These are phyloP conservation scores for Fraxinus baroniana DNA, from an alignment of 305 asterid genomes.

Conservation along the genomic window DNA sequence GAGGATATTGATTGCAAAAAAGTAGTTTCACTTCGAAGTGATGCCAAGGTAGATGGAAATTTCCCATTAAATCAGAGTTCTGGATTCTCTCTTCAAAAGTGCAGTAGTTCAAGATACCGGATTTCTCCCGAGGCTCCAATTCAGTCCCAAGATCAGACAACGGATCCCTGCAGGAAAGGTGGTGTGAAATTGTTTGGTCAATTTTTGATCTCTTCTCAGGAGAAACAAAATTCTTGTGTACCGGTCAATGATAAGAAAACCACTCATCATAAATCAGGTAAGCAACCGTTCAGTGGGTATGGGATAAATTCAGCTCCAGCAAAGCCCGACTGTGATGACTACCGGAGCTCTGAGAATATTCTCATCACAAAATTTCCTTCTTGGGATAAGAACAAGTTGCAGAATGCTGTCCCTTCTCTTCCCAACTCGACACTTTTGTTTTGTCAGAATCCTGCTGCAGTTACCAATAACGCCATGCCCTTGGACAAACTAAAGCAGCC, in stretches of 20 bases:
- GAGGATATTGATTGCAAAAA: slow-evolving; percentile 42
- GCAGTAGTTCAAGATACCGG: slow-evolving; percentile 43
- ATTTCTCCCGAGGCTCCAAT: slow-evolving; percentile 31
- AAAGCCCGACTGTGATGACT: slow-evolving; percentile 39
- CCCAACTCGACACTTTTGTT: slow-evolving; percentile 63
- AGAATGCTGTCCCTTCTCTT: slow-evolving; percentile 48
- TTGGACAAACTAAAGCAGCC: slow-evolving; percentile 49
- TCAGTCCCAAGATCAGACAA: slow-evolving; percentile 38
- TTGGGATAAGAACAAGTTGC: slow-evolving; percentile 58
- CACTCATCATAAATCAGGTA: slow-evolving; percentile 33
- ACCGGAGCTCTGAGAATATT: slow-evolving; percentile 47
- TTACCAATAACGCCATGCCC: slow-evolving; percentile 42
- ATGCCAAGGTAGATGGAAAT: slow-evolving; percentile 35
- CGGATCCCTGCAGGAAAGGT: slow-evolving; percentile 50
- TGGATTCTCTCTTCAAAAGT: slow-evolving; percentile 54
- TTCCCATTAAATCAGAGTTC: slow-evolving; percentile 30
- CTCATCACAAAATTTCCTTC: slow-evolving; percentile 44
- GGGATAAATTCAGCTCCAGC: slow-evolving; percentile 45
- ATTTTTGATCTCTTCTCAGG: slow-evolving; percentile 61
- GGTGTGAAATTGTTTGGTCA: slow-evolving; percentile 92
- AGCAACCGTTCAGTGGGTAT: slow-evolving; percentile 36
- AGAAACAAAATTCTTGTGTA: slow-evolving; percentile 36
- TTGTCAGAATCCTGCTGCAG: slow-evolving; percentile 78
- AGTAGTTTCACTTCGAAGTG: slow-evolving; percentile 36
- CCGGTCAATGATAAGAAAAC: slow-evolving; percentile 30